Conservation (phyloP, 2,329 filamentous ascomycete species). For the Hortaea sp. region DNA sequence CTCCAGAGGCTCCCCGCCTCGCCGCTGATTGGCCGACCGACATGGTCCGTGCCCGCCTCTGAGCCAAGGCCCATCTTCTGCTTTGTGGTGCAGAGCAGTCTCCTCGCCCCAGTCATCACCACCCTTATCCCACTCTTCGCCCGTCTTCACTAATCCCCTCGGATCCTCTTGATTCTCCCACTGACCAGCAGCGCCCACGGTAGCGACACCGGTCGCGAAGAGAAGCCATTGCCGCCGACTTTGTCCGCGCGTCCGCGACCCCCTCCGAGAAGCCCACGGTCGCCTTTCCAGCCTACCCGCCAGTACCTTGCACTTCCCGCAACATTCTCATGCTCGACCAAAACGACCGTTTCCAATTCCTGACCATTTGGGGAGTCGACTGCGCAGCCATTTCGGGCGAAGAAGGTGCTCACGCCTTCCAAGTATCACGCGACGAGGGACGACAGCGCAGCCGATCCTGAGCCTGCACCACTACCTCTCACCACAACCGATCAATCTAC, state of each 20-base stretch:
- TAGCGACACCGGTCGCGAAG: too few species aligned
- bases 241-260: background rate
- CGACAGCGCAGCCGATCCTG: background rate
- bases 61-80: background rate
- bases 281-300: conserved; percentile 2
- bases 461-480: background rate
- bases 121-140: background rate
- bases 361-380: background rate
- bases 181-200: background rate
- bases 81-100: background rate
- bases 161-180: background rate
- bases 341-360: background rate
- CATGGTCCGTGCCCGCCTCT: background rate
- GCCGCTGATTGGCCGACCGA: background rate
- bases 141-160: background rate
- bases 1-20: background rate
- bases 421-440: too few species aligned
- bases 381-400: background rate
- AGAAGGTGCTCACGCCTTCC: background rate
- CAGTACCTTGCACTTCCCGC: background rate
- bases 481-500: background rate
- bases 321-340: background rate
- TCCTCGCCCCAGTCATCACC: background rate
- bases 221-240: background rate
- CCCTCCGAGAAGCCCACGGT: background rate